Conservation (phyloP, 805 yeast genomes). For the Saccharomyces mikatae region DNA sequence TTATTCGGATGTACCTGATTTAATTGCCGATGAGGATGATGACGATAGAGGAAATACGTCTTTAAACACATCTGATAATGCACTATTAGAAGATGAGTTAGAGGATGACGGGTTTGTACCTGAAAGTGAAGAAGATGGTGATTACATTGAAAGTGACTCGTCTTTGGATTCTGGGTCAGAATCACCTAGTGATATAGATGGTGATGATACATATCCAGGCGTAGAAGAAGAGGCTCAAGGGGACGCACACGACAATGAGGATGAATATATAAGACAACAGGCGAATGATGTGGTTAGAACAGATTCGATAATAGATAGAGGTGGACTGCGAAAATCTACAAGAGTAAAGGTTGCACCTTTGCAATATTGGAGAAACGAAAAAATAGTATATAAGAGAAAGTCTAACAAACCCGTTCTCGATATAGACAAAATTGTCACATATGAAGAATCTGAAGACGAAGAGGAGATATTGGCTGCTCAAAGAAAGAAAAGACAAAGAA, state of each 20-base stretch:
- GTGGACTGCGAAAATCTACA: conserved; percentile 51
- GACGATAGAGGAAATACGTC: conserved; percentile 19
- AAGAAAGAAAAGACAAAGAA: conserved; percentile 3
- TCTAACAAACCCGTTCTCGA: conserved; percentile 42
- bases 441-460: conserved; percentile 21
- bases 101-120: conserved; percentile 13
- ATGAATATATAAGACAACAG: conserved; percentile 16
- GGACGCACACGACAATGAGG: conserved; percentile 19
- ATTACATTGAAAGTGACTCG: conserved; percentile 24
- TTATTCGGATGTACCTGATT: conserved; percentile 52
- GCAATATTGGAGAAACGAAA: conserved; percentile 80
- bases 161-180: conserved; percentile 4
- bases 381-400: conserved; percentile 48
- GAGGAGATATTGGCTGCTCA: conserved; percentile 22
- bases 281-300: conserved; percentile 10
- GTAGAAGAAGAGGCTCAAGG: neutral
- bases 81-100: conserved; percentile 24
- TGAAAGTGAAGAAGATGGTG: conserved; percentile 28
- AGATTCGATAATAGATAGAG: conserved; percentile 3
- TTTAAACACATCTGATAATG: conserved; percentile 29
- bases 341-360: conserved; percentile 63
- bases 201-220: conserved; percentile 3
- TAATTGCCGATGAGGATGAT: conserved; percentile 75
- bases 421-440: conserved; percentile 49
- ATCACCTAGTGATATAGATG: conserved; percentile 4